Evolutionary conservation across 1,284 basidiomycete genomes (phyloP).

Genomic region (Tilletia indica): DNA sequence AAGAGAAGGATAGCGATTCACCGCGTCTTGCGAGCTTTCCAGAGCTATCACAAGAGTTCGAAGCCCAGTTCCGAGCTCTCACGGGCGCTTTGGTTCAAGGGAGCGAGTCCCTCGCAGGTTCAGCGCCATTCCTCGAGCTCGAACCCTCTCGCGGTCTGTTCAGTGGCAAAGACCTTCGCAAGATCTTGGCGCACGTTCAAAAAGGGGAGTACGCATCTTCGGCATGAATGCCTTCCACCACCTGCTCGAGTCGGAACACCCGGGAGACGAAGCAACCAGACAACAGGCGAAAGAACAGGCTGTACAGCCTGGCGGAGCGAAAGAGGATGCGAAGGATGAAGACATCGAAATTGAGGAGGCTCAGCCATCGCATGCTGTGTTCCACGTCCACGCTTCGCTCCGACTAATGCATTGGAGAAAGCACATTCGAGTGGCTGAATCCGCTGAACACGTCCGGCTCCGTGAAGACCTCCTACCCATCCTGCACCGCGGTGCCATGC

Average conservation of each 20-base stretch:
- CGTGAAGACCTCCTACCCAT: constrained; percentile 61
- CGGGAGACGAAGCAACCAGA: neutral
- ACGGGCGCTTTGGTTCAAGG: neutral
- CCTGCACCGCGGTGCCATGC: constrained; percentile 59
- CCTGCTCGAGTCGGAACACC: constrained; percentile 37
- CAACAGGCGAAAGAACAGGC: constrained; percentile 17
- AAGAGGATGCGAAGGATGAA: constrained; percentile 50
- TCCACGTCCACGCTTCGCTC: constrained; percentile 46
- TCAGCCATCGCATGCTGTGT: neutral
- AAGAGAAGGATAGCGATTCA: neutral
- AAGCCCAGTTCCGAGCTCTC: neutral
- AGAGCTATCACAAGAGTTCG: neutral
- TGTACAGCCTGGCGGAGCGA: neutral
- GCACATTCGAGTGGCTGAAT: constrained; percentile 57
- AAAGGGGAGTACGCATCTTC: neutral
- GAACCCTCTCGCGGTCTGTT: constrained; percentile 8
- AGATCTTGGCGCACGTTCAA: neutral
- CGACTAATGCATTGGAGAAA: constrained; percentile 53
- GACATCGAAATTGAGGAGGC: constrained; percentile 2
- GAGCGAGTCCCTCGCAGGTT: neutral
- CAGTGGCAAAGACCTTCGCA: constrained; percentile 6
- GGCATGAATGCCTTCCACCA: constrained; percentile 47
- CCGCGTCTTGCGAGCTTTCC: neutral
- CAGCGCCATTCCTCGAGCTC: neutral
- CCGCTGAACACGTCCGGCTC: constrained; percentile 58